A percentile compares a stretch with the other conserved stretches of the same genome.
Evolutionary conservation across 2,329 filamentous ascomycete genomes (phyloP).

Genomic region (Monilinia polystroma): DNA sequence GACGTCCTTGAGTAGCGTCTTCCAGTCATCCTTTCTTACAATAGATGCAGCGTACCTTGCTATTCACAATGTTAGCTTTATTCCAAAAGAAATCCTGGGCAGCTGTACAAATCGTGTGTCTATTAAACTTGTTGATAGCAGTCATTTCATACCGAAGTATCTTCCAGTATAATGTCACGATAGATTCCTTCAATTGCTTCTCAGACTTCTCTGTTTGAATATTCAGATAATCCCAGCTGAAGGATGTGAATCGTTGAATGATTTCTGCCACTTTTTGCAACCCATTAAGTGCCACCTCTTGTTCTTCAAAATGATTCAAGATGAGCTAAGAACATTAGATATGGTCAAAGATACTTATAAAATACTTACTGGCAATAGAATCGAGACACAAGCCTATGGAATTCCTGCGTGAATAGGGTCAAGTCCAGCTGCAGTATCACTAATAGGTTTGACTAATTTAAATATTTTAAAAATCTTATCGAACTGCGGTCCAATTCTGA

Average conservation of each 20-base stretch:
- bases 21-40: constrained; percentile 2
- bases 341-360: neutral
- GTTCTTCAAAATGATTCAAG: constrained; percentile 2
- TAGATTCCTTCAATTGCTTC: constrained; percentile 3
- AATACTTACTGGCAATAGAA: neutral
- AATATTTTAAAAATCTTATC: constrained; percentile 9
- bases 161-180: constrained; percentile 4
- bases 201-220: neutral
- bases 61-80: neutral
- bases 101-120: neutral
- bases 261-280: neutral
- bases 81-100: neutral
- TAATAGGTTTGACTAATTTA: neutral
- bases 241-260: neutral
- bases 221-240: neutral
- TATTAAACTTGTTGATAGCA: neutral
- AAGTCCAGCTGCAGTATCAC: neutral
- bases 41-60: constrained; percentile 3
- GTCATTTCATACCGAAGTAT: constrained; percentile 3
- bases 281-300: constrained; percentile 7
- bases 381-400: neutral
- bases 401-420: constrained; percentile 3
- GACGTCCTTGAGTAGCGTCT: neutral
- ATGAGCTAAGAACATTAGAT: constrained; percentile 7
- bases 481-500: constrained; percentile 1